phyloP scores from a whole-genome alignment of 2,329 filamentous ascomycete species.

The Curvularia sp. region DNA sequence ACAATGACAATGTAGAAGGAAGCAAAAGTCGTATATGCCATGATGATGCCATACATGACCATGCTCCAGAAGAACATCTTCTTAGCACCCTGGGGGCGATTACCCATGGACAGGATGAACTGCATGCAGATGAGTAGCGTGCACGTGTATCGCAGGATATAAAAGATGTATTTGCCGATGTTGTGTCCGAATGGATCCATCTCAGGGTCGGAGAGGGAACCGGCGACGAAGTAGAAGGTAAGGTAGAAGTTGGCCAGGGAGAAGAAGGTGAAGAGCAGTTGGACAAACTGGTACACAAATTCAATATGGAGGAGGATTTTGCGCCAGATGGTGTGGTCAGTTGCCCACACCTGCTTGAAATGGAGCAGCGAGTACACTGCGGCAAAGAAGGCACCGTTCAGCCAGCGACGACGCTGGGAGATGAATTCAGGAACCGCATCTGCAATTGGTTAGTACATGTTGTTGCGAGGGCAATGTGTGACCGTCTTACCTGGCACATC shows the following conservation, averaged over 20 bases:
- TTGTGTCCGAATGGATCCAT: conserved; percentile 92
- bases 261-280: conserved; percentile 95
- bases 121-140: conserved; percentile 90
- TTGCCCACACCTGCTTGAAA: conserved; percentile 89
- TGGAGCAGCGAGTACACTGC: conserved; percentile 97
- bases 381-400: conserved; percentile 98
- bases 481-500: conserved; percentile 84
- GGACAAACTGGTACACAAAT: conserved; percentile 92
- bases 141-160: conserved; percentile 82
- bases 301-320: conserved; percentile 94
- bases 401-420: conserved; percentile 93
- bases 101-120: conserved; percentile 95
- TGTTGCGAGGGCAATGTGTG: not conserved
- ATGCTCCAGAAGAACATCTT: conserved; percentile 88
- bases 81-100: conserved; percentile 92
- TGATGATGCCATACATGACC: conserved; percentile 90
- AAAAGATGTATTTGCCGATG: conserved; percentile 85
- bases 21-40: conserved; percentile 93
- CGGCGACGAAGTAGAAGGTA: conserved; percentile 97
- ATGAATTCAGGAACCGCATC: conserved; percentile 96
- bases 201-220: conserved; percentile 78
- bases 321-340: conserved; percentile 86
- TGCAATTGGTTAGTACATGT: conserved; percentile 41
- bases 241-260: conserved; percentile 99
- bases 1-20: conserved; percentile 85